phyloP scores from a whole-genome alignment of 306 rosid species.

The Pueraria montana region DNA sequence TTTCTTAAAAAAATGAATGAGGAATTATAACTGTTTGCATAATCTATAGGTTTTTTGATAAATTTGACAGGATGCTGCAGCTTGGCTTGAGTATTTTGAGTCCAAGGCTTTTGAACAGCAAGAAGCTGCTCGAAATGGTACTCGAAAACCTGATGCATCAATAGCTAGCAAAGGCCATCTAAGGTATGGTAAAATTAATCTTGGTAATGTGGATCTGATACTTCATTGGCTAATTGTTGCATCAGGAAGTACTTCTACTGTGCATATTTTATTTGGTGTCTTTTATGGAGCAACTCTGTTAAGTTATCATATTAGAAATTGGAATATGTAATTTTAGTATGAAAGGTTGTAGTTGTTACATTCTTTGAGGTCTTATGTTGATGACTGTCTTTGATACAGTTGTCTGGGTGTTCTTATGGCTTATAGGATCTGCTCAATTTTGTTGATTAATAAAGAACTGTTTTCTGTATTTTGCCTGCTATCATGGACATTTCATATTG shows the following conservation, averaged over 20 bases:
- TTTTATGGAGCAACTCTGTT: neutral
- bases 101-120: slow-evolving; percentile 99
- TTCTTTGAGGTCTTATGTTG: slow-evolving; percentile 30
- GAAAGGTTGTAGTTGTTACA: slow-evolving; percentile 10
- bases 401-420: slow-evolving; percentile 38
- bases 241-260: slow-evolving; percentile 29
- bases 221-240: slow-evolving; percentile 24
- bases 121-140: slow-evolving; percentile 98
- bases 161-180: slow-evolving; percentile 99
- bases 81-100: slow-evolving; percentile 99
- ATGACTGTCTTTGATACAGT: slow-evolving; percentile 25
- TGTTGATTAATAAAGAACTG: slow-evolving; percentile 7
- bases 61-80: slow-evolving; percentile 93
- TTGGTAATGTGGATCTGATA: slow-evolving; percentile 28
- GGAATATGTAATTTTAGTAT: slow-evolving; percentile 7
- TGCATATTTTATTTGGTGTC: slow-evolving; percentile 5
- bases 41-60: slow-evolving; percentile 35
- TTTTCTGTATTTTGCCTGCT: slow-evolving; percentile 12
- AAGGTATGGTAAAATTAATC: slow-evolving; percentile 64
- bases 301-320: slow-evolving; percentile 29
- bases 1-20: neutral
- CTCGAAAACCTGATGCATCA: slow-evolving; percentile 95
- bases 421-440: neutral
- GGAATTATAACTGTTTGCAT: neutral
- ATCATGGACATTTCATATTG: slow-evolving; percentile 4